Evolutionary conservation across 345 rosid genomes (phyloP).

Genomic region (Bruguiera parviflora): DNA sequence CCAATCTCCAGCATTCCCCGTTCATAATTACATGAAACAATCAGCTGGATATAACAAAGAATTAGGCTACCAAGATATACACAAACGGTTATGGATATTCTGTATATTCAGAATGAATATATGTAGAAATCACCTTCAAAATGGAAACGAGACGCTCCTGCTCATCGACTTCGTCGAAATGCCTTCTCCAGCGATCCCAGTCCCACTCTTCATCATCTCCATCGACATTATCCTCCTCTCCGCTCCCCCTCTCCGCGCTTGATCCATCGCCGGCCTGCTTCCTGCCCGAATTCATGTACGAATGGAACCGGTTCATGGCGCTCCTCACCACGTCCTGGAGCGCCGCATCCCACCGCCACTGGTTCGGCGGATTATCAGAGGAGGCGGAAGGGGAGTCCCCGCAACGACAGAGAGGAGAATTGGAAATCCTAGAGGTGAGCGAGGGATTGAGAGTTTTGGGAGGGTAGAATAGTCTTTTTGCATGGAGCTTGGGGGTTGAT

Average conservation of each 20-base stretch:
- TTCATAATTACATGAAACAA: too few species aligned
- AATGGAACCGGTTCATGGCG: slow-evolving; percentile 55
- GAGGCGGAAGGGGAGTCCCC: slow-evolving; percentile 25
- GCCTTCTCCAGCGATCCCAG: slow-evolving; percentile 88
- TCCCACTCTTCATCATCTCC: slow-evolving; percentile 54
- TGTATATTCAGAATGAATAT: not conserved
- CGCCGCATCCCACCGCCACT: slow-evolving; percentile 54
- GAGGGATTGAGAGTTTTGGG: slow-evolving; percentile 17
- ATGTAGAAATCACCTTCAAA: slow-evolving; percentile 51
- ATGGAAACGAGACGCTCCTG: slow-evolving; percentile 72
- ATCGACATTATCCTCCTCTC: slow-evolving; percentile 3
- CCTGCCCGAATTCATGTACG: slow-evolving; percentile 33
- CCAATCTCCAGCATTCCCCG: not conserved
- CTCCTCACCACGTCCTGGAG: slow-evolving; percentile 48
- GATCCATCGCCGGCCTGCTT: slow-evolving; percentile 14
- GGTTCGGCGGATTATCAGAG: slow-evolving; percentile 20
- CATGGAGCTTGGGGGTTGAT: slow-evolving; percentile 18
- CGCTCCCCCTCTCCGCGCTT: not conserved
- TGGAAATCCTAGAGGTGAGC: slow-evolving; percentile 24
- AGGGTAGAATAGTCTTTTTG: slow-evolving; percentile 39
- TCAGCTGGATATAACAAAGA: too few species aligned
- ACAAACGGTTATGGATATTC: not conserved
- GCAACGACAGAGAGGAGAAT: slow-evolving; percentile 51
- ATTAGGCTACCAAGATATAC: too few species aligned
- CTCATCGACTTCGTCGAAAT: slow-evolving; percentile 71